Evolutionary conservation across 371 early-diverging fungal species (phyloP).

Genomic region (Phascolomyces articulosus): DNA sequence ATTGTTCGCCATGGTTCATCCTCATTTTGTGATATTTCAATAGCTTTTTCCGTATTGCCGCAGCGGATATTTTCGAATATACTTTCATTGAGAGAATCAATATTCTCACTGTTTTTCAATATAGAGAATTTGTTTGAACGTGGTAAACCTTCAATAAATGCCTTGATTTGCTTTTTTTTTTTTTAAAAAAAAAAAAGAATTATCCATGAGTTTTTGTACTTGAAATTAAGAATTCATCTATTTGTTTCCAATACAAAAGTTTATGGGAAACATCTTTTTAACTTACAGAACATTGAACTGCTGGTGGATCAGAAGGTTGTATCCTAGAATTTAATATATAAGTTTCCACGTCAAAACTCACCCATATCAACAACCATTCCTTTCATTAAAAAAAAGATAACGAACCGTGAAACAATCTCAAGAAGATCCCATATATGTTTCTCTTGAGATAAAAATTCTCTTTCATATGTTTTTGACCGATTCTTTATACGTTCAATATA

Average conservation of each 20-base stretch:
- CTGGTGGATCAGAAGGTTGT: not conserved
- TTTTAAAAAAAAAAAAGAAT: not conserved
- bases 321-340: not conserved
- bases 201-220: not conserved
- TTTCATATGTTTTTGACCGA: not conserved
- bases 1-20: slow-evolving; percentile 9
- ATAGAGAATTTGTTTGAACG: not conserved
- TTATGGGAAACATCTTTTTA: not conserved
- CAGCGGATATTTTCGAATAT: slow-evolving; percentile 4
- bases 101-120: slow-evolving; percentile 4
- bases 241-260: not conserved
- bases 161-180: slow-evolving; percentile 1
- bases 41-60: slow-evolving; percentile 5
- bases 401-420: not conserved
- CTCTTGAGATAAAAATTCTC: not conserved
- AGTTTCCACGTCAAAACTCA: not conserved
- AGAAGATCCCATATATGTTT: slow-evolving; percentile 1
- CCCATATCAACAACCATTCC: not conserved
- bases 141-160: slow-evolving; percentile 3
- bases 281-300: not conserved
- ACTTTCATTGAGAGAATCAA: not conserved
- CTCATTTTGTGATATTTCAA: not conserved
- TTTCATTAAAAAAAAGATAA: not conserved
- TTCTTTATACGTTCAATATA: slow-evolving; percentile 4
- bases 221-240: not conserved